phyloP scores from a whole-genome alignment of 306 rosid genomes.

The Cicer cuneatum region DNA sequence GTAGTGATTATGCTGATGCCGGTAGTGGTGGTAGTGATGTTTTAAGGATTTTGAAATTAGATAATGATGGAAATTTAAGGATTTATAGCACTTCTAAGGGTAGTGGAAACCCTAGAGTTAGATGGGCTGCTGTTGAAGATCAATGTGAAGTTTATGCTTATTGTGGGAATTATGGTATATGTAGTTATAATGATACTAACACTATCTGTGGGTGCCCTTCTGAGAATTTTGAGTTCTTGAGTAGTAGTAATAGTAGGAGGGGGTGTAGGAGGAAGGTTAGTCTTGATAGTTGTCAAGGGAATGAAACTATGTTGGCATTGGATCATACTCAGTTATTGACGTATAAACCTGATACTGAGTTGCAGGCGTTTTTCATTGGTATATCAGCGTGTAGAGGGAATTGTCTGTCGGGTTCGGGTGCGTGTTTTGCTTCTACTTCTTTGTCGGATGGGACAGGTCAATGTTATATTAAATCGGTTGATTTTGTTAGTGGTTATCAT shows the following conservation, averaged over 20 bases:
- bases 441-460: slow-evolving; percentile 55
- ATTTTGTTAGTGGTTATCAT: slow-evolving; percentile 48
- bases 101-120: slow-evolving; percentile 2
- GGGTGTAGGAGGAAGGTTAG: slow-evolving; percentile 22
- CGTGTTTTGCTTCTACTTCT: slow-evolving; percentile 50
- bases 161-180: slow-evolving; percentile 23
- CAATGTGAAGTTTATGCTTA: slow-evolving; percentile 28
- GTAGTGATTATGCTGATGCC: slow-evolving; percentile 22
- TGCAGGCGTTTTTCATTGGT: not conserved
- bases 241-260: not conserved
- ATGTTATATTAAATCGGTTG: slow-evolving; percentile 35
- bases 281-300: slow-evolving; percentile 17
- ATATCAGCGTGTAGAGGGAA: slow-evolving; percentile 10
- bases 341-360: not conserved
- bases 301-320: slow-evolving; percentile 30
- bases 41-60: slow-evolving; percentile 23
- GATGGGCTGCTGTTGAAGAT: slow-evolving; percentile 32
- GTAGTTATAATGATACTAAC: slow-evolving; percentile 22
- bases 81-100: slow-evolving; percentile 15
- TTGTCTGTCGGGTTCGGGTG: slow-evolving; percentile 39
- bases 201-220: slow-evolving; percentile 2
- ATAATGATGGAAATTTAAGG: slow-evolving; percentile 28
- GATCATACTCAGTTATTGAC: slow-evolving; percentile 27
- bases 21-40: slow-evolving; percentile 12
- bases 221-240: slow-evolving; percentile 3